These are phyloP conservation scores for Hanseniaspora guilliermondii DNA, from an alignment of 805 yeast species.

Conservation along the genomic window DNA sequence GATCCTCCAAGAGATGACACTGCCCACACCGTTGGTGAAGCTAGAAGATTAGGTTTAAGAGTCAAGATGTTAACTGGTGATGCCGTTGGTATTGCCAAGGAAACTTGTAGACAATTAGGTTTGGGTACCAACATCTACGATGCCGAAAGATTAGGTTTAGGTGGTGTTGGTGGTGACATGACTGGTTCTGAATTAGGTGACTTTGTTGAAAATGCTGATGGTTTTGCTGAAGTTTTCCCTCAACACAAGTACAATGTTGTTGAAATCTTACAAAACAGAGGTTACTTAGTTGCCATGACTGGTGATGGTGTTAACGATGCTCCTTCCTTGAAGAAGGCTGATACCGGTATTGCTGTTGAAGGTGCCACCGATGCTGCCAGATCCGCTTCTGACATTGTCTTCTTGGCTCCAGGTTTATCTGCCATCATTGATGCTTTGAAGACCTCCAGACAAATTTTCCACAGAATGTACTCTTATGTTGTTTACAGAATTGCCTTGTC, in stretches of 20 bases:
- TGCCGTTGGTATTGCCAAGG: conserved; percentile 98
- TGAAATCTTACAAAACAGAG: conserved; percentile 88
- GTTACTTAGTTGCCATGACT: conserved; percentile 97
- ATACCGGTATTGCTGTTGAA: conserved; percentile 94
- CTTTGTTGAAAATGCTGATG: conserved; percentile 94
- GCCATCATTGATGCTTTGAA: conserved; percentile 89
- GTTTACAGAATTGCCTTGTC: conserved; percentile 96
- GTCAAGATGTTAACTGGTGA: conserved; percentile 98
- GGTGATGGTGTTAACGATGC: conserved; percentile 99
- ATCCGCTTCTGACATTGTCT: conserved; percentile 93
- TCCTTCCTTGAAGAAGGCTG: conserved; percentile 93
- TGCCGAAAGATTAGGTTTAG: conserved; percentile 92
- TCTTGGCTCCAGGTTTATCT: conserved; percentile 89
- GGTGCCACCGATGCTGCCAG: conserved; percentile 97
- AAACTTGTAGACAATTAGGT: conserved; percentile 95
- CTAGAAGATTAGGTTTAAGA: conserved; percentile 80
- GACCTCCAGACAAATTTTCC: conserved; percentile 95
- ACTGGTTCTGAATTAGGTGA: conserved; percentile 97
- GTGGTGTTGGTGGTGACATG: conserved; percentile 86
- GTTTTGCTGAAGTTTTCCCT: conserved; percentile 97
- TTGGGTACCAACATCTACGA: conserved; percentile 92
- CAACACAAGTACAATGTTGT: conserved; percentile 94
- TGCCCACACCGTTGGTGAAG: conserved; percentile 86
- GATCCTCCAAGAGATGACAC: conserved; percentile 99
- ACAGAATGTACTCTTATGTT: conserved; percentile 97